Evolutionary conservation across 2,329 filamentous ascomycete genomes (phyloP).

Genomic region (Xylariales sp.): DNA sequence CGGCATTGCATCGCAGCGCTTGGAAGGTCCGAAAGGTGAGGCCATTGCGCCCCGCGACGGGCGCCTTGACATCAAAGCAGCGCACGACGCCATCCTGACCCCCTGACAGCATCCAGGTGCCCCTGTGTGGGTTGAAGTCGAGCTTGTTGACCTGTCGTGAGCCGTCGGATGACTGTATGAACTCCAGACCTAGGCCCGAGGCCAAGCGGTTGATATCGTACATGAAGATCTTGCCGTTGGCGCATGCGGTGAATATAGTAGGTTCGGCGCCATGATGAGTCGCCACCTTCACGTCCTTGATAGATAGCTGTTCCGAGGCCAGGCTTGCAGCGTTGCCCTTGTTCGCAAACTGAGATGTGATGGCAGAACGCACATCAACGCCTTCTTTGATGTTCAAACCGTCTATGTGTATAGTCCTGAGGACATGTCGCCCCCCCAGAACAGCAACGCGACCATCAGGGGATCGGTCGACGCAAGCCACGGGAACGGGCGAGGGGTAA

Average conservation of each 20-base stretch:
- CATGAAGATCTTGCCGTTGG: slow-evolving; percentile 72
- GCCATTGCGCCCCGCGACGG: slow-evolving; percentile 60
- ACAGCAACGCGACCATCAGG: slow-evolving; percentile 67
- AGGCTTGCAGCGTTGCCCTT: slow-evolving; percentile 55
- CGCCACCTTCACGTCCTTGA: slow-evolving; percentile 71
- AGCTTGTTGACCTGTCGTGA: slow-evolving; percentile 72
- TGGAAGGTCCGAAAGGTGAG: slow-evolving; percentile 62
- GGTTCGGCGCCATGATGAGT: slow-evolving; percentile 58
- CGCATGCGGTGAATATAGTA: slow-evolving; percentile 71
- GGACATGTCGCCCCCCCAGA: slow-evolving; percentile 68
- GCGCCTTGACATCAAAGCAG: slow-evolving; percentile 67
- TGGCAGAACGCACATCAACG: slow-evolving; percentile 67
- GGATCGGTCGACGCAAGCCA: slow-evolving; percentile 68
- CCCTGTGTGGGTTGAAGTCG: slow-evolving; percentile 70
- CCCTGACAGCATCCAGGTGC: slow-evolving; percentile 69
- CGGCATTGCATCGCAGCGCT: slow-evolving; percentile 64
- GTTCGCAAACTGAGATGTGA: slow-evolving; percentile 61
- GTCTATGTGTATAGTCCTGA: slow-evolving; percentile 70
- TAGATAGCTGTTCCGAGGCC: slow-evolving; percentile 68
- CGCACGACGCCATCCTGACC: slow-evolving; percentile 73
- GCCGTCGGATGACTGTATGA: slow-evolving; percentile 70
- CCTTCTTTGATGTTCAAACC: slow-evolving; percentile 65
- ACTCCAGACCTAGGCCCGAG: slow-evolving; percentile 61
- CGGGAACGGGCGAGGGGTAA: slow-evolving; percentile 63
- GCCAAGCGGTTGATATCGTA: slow-evolving; percentile 69